phyloP scores from a whole-genome alignment of 2,329 filamentous ascomycete species.

The Cadophora sp. region DNA sequence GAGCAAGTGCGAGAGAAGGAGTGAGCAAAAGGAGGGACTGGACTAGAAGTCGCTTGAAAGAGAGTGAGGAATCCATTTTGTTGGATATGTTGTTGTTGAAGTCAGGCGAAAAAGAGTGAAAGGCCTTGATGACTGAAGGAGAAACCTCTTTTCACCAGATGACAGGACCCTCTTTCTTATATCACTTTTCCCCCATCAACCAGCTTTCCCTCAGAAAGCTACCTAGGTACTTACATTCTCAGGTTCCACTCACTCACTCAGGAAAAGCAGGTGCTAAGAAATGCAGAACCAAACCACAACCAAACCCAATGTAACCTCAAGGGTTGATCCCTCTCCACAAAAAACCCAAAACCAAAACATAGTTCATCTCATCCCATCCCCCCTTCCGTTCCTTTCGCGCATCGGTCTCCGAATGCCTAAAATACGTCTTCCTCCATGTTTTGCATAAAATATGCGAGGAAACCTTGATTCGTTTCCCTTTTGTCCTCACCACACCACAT shows the following conservation, averaged over 20 bases:
- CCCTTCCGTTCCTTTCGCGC: too few relatives aligned
- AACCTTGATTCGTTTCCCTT: too few relatives aligned
- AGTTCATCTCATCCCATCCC: background rate
- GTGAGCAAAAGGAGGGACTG: constrained; percentile 17
- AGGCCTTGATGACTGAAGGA: background rate
- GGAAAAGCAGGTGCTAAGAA: constrained; percentile 4
- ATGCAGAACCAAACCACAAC: too few relatives aligned
- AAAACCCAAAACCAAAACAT: background rate
- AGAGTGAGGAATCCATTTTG: constrained; percentile 17
- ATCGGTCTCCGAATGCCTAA: too few relatives aligned
- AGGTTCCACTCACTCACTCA: background rate
- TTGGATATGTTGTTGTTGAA: background rate
- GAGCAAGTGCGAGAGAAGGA: constrained; percentile 1
- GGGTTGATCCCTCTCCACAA: background rate
- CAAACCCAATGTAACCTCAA: background rate
- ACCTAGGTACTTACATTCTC: too few relatives aligned
- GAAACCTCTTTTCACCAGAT: too few relatives aligned
- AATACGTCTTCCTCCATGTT: too few relatives aligned
- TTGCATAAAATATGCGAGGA: too few relatives aligned
- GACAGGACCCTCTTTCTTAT: background rate
- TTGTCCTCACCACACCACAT: too few relatives aligned
- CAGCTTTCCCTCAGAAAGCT: background rate
- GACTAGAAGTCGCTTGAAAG: constrained; percentile 17
- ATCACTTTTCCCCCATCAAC: background rate
- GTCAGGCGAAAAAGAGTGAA: background rate